Base-by-base conservation (phyloP, 495 filamentous ascomycete genomes). In the Tetracladium setigerum region DNA sequence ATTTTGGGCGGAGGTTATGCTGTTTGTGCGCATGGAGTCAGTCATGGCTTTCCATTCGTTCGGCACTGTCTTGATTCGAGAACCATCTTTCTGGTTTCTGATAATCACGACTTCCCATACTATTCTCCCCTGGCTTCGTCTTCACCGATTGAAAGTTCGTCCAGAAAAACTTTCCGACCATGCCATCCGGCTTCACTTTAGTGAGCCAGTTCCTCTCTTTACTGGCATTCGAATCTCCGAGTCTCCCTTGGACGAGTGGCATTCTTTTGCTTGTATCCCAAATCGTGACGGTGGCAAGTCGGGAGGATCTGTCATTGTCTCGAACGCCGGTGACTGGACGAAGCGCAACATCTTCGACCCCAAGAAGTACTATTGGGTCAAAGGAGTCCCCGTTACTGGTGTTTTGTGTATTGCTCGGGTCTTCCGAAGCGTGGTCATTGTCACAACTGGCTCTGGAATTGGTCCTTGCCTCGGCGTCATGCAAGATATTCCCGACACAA, bases 311-410 rank as follows among this genome's bases (percentile, higher is more conserved):
- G 67, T 84, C 44, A 67, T 92, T 36, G 67, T 91, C 38, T 87
- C 84, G 49, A 82, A 85, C 57, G 86, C 85, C 1, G 86, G 86
- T 15, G 86, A 90, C 70, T 91, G 84, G 83, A 91, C 86, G 13
- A 62, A 67, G 35, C 65, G 71, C 35, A 71, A 72, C 30, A 87
- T 89, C 64, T 58, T 65, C 43, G 64, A 76, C 47, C 80, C 81
- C 13, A 76, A 79, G 38, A 73, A 61, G 30, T 63, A 71, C 41
- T 64, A 83, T 34, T 86, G 77, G 74, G 54, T 68, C 1, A 67
- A 69, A 50, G 70, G 70, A 34, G 60, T 68, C 0, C 70, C 70
- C 4, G 70, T 81, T 35, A 78, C 75, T 53, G 86, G 86, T 46
- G 79, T 90, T 36, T 76, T 87, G 50, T 81, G 83, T 58, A 72